Conservation (phyloP, 371 early-diverging fungal species). For the Coemansia sp. region DNA sequence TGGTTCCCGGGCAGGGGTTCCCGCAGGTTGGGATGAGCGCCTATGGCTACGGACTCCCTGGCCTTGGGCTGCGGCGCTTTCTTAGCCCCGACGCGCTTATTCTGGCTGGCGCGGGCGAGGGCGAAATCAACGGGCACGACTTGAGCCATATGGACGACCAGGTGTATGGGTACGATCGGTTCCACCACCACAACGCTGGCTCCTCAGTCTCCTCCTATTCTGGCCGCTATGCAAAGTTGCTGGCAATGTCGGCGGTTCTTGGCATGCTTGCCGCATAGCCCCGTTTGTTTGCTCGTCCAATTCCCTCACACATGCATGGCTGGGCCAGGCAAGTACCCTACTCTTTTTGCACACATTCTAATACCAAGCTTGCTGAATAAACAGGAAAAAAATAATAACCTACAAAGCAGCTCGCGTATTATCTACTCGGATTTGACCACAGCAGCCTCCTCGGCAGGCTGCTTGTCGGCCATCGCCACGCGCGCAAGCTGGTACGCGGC, state of each 20-base stretch:
- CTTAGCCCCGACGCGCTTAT: conserved; percentile 33
- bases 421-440: neutral
- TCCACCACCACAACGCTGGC: conserved; percentile 13
- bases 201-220: neutral
- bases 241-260: neutral
- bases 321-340: neutral
- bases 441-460: neutral
- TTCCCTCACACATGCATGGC: neutral
- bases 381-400: no score
- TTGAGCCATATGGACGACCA: conserved; percentile 26
- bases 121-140: conserved; percentile 34
- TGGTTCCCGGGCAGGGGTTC: conserved; percentile 44
- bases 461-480: conserved; percentile 53
- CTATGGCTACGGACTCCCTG: conserved; percentile 45
- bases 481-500: conserved; percentile 82
- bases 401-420: neutral
- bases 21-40: conserved; percentile 48
- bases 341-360: no score
- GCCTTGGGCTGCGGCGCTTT: conserved; percentile 22
- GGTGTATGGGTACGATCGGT: conserved; percentile 20
- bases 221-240: neutral
- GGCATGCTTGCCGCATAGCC: neutral
- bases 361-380: no score
- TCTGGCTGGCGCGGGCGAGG: conserved; percentile 35
- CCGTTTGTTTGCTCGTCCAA: neutral